Evolutionary conservation across 1,139 yeast genomes (phyloP), one percentile per base, ranked within the genome.

Genomic region (Waltiozyma sp.): DNA sequence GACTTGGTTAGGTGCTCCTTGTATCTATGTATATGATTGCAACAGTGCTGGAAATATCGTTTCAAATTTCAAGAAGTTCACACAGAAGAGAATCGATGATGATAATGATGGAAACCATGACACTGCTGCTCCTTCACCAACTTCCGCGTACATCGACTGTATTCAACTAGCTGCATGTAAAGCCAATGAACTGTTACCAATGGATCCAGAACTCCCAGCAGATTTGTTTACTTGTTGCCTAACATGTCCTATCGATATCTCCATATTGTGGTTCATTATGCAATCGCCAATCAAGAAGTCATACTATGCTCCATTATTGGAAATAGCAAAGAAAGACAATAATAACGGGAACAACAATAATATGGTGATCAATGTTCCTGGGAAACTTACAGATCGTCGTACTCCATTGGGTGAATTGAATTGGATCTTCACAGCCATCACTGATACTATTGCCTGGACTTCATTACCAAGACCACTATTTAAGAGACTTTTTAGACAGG

Each of bases 401-500:
- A 93, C 98, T 0, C 97, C 98, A 0, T 65, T 91, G 38, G 99
- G 98, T 23, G 98, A 93, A 60, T 70, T 91, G 46, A 88, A 88
- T 59, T 93, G 98, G 97, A 91, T 91, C 34, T 91, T 91, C 62
- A 93, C 97, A 1, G 97, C 98, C 4, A 88, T 91, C 37, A 91
- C 98, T 3, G 99, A 91, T 62, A 91, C 97, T 0, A 91, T 91
- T 48, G 98, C 98, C 5, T 93, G 98, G 97, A 87, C 96, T 0
- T 76, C 91, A 1, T 65, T 93, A 40, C 88, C 95, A 2, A 71
- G 96, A 47, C 89, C 95, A 1, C 68, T 91, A 38, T 91, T 93
- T 67, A 89, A 89, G 57, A 73, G 91, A 44, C 69, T 93, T 19
- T 91, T 93, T 57, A 73, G 99, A 58, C 98, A 91, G 60, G 99